Conservation (phyloP, 1,139 yeast genomes). For the Diutina scorzettiae region DNA sequence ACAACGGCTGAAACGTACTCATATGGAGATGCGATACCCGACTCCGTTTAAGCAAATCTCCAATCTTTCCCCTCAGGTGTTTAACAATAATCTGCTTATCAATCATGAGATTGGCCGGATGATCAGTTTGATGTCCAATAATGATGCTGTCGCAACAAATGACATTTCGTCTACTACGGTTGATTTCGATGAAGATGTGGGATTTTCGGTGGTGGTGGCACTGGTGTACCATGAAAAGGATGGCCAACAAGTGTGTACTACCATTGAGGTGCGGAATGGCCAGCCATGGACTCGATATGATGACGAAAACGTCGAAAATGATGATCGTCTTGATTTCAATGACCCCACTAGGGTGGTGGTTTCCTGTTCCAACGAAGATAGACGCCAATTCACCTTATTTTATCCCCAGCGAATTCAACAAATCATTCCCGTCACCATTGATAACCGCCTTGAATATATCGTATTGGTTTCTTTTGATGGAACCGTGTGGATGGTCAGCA, state of each 20-base stretch:
- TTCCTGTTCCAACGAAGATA: conserved; percentile 13
- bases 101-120: background rate
- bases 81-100: background rate
- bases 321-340: conserved; percentile 24
- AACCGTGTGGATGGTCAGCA: conserved; percentile 54
- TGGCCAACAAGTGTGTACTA: conserved; percentile 6
- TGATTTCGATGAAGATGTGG: conserved; percentile 4
- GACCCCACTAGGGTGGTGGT: conserved; percentile 34
- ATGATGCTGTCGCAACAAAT: background rate
- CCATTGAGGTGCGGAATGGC: conserved; percentile 33
- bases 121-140: background rate
- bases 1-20: conserved; percentile 18
- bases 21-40: conserved; percentile 29
- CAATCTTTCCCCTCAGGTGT: conserved; percentile 25
- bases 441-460: conserved; percentile 23
- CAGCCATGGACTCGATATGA: conserved; percentile 28
- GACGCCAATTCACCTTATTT: conserved; percentile 19
- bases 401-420: conserved; percentile 34
- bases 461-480: conserved; percentile 67
- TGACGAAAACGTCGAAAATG: conserved; percentile 10
- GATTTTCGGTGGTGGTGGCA: background rate
- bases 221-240: background rate
- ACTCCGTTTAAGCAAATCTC: conserved; percentile 24
- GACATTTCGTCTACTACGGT: background rate
- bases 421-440: conserved; percentile 22